These are phyloP conservation scores for Cotoneaster glaucophyllus DNA, from an alignment of 306 rosid species.

Conservation along the genomic window DNA sequence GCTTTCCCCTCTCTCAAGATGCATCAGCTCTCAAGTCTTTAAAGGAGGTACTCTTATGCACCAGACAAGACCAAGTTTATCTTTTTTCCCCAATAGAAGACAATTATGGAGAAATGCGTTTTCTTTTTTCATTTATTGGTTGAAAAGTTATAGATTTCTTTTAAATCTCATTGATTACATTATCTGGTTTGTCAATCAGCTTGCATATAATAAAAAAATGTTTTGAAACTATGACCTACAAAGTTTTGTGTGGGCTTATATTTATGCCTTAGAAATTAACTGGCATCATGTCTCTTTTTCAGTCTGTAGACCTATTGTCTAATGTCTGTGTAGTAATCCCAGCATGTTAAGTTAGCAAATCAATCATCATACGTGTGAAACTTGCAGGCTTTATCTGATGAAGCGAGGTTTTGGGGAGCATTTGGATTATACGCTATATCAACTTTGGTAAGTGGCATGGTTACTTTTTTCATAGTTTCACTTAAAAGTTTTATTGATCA, in stretches of 20 bases:
- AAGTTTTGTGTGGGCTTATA: background rate
- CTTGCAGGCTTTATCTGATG: slow-evolving; percentile 64
- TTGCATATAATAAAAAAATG: background rate
- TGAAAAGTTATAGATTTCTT: background rate
- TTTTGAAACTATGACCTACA: background rate
- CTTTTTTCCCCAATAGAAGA: background rate
- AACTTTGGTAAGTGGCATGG: slow-evolving; percentile 51
- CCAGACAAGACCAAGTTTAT: background rate
- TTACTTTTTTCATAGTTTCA: background rate
- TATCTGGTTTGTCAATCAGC: background rate
- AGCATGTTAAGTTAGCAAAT: slow-evolving; percentile 1
- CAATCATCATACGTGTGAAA: slow-evolving; percentile 23
- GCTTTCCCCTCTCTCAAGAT: slow-evolving; percentile 66
- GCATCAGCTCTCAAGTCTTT: slow-evolving; percentile 41
- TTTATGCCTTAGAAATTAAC: background rate
- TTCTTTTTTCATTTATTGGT: background rate
- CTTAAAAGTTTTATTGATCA: background rate
- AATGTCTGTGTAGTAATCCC: background rate
- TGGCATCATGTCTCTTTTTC: background rate
- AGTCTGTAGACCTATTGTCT: background rate
- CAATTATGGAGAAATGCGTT: background rate
- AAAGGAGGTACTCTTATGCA: slow-evolving; percentile 49
- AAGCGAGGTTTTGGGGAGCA: slow-evolving; percentile 96
- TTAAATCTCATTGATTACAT: background rate
- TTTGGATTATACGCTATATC: slow-evolving; percentile 70